Evolutionary conservation across 257 asterid genomes (phyloP).

Genomic region (Solanum acaule): DNA sequence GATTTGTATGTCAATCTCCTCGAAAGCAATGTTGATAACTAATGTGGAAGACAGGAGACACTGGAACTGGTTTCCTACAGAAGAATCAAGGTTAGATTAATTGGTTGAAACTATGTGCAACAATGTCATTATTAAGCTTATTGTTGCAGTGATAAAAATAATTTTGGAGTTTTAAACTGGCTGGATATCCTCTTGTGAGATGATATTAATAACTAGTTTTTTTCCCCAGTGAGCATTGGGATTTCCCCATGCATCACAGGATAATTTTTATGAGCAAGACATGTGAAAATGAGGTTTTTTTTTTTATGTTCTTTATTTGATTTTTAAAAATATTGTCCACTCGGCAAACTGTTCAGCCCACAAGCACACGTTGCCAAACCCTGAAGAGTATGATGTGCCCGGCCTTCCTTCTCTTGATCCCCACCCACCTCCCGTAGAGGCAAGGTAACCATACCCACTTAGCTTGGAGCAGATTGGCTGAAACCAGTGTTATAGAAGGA

Average conservation of each 20-base stretch:
- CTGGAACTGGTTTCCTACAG: slow-evolving; percentile 93
- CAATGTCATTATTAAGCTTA: background rate
- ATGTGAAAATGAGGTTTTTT: background rate
- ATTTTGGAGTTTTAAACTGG: background rate
- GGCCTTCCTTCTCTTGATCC: too few species aligned
- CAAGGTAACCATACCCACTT: background rate
- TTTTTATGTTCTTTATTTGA: background rate
- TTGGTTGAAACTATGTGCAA: background rate
- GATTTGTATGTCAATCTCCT: slow-evolving; percentile 79
- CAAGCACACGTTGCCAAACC: background rate
- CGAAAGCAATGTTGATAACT: slow-evolving; percentile 78
- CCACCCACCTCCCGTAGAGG: too few species aligned
- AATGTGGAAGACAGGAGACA: slow-evolving; percentile 93
- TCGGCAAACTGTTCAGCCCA: background rate
- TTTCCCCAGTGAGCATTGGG: background rate
- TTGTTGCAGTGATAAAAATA: background rate
- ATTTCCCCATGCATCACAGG: background rate
- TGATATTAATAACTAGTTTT: background rate
- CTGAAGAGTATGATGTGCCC: too few species aligned
- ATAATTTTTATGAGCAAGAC: background rate
- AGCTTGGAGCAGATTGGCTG: background rate
- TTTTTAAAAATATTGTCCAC: background rate
- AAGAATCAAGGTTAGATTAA: slow-evolving; percentile 72
- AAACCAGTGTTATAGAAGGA: background rate
- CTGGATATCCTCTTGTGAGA: background rate